Conservation (phyloP, 805 yeast genomes). For the Saturnispora besseyi region DNA sequence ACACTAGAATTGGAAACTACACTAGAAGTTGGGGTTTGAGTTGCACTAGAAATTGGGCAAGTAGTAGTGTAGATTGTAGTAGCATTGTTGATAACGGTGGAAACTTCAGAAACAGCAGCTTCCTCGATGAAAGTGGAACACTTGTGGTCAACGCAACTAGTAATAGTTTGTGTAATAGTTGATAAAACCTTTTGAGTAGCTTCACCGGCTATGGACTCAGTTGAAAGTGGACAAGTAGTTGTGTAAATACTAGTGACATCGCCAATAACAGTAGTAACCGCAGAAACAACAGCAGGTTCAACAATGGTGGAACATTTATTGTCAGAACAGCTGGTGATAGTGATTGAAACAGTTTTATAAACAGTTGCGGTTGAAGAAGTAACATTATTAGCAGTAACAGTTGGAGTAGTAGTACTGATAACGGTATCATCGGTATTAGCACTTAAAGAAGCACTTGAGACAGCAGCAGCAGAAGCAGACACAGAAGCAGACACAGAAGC, state of each 20-base stretch:
- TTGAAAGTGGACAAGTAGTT: constrained; percentile 17
- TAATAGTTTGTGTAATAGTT: constrained; percentile 13
- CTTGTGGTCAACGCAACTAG: constrained; percentile 16
- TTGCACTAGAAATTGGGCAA: constrained; percentile 12
- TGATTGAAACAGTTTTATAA: constrained; percentile 10
- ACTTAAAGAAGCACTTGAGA: neutral
- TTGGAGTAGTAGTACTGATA: neutral
- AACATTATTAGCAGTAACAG: neutral
- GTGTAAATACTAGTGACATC: constrained; percentile 17
- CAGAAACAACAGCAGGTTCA: constrained; percentile 12
- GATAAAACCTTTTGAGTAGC: neutral
- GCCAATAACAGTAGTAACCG: constrained; percentile 20
- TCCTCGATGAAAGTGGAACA: constrained; percentile 9
- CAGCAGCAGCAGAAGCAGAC: neutral
- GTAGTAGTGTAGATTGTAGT: constrained; percentile 17
- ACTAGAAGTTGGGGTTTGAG: neutral
- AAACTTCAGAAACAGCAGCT: constrained; percentile 8
- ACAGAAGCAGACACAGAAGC: constrained; percentile 2
- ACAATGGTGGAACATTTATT: constrained; percentile 13
- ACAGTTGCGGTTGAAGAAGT: neutral
- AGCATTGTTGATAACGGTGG: constrained; percentile 17
- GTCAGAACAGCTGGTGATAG: constrained; percentile 19
- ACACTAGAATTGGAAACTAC: neutral
- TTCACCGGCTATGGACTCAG: neutral
- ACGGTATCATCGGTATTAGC: neutral